Evolutionary conservation across 2,329 filamentous ascomycete genomes (phyloP), one percentile per base, ranked within the genome.

Genomic region (Beauveria brongniartii): DNA sequence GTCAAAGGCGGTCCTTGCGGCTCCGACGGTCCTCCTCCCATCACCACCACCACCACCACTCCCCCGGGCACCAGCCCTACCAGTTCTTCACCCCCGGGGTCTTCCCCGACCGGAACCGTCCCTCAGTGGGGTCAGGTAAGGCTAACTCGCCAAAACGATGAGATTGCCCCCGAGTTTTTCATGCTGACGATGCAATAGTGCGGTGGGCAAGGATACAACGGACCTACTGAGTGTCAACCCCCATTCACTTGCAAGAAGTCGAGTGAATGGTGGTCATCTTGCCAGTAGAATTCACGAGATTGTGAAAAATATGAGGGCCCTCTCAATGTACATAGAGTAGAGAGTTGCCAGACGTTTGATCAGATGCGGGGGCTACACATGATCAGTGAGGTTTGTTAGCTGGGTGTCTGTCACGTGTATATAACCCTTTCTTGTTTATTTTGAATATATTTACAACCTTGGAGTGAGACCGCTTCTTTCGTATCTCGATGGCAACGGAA

Each of bases 91-190:
- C 40, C 61, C 18, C 51, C 55, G 14, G 43, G 28, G n/a, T 52
- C 61, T n/a, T 60, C 58, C 7, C 41, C 48, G 6, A 59, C 50
- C 4, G 51, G 37, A 10, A 52, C 43, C 30, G 61, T 59, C 12
- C 55, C 61, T 1, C 52, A 56, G 22, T 63, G 61, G 61, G 56
- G 56, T 28, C 61, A 63, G 61, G 61, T 63, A 63, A 41, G 61
- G 28, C 20, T 18, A 37, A 37, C n/a, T 26, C 14, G 14, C 12
- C 24, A 14, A 16, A 34, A 14, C 0, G 14, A 44, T 47, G 30
- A 14, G 37, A 44, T 43, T 12, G 24, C 3, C 12, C 16, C 10
- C 4, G 48, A n/a, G 7, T 14, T 8, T 20, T 20, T 12, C 22
- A 18, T 50, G 51, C 43, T 60, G 37, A 61, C 20, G 9, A 16